A percentile compares a stretch with the other conserved stretches of the same genome.
These are phyloP conservation scores for Fusarium palustre DNA, from an alignment of 2,329 filamentous ascomycete species.

Conservation along the genomic window DNA sequence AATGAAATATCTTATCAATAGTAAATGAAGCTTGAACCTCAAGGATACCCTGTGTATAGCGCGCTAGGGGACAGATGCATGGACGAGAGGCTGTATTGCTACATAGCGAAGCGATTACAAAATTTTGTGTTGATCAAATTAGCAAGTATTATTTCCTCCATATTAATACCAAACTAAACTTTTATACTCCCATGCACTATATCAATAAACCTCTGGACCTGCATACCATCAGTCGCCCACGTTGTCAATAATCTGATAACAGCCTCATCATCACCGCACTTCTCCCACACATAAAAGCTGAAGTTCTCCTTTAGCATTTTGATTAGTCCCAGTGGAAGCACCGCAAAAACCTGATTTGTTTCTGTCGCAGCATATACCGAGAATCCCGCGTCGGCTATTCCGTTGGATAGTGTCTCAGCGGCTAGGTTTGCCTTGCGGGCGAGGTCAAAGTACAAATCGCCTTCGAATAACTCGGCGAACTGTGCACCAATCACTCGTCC, in stretches of 20 bases:
- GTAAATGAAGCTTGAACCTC: too few relatives aligned
- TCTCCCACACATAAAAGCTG: conserved; percentile 62
- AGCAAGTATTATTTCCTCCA: background rate
- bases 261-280: conserved; percentile 52
- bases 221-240: conserved; percentile 60
- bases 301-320: conserved; percentile 57
- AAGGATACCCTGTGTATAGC: background rate
- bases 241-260: conserved; percentile 62
- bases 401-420: conserved; percentile 57
- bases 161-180: background rate
- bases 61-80: background rate
- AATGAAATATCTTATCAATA: background rate
- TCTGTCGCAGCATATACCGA: conserved; percentile 58
- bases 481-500: conserved; percentile 62
- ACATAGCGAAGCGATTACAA: background rate
- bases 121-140: background rate
- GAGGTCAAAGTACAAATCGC: conserved; percentile 59
- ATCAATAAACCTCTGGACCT: conserved; percentile 55
- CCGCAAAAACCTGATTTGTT: conserved; percentile 65
- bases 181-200: conserved; percentile 19
- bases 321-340: conserved; percentile 55
- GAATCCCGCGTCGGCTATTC: conserved; percentile 58
- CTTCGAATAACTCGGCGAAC: conserved; percentile 62
- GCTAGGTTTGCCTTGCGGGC: conserved; percentile 59
- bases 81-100: background rate